Base-by-base conservation (phyloP, 1,284 basidiomycete genomes). In the Phenoliferia sp. region DNA sequence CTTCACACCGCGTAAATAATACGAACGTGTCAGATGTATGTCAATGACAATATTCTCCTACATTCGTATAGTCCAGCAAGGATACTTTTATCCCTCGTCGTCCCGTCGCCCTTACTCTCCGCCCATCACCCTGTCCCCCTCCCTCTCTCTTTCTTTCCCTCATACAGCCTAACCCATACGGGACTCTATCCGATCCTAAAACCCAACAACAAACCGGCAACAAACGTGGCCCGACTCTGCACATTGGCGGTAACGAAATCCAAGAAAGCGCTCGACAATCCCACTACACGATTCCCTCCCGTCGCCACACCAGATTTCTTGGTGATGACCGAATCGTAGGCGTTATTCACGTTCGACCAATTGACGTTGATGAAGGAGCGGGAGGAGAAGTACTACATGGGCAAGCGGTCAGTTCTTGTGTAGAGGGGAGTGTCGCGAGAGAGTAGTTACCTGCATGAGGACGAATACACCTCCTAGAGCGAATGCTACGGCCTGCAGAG, bases 351-450 rank as follows among this genome's bases (percentile, higher is more conserved):
- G 17, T 59, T 59, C 28, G 39, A n/a, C 74, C 74, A 75, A 65
- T 76, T 73, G 67, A 75, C 66, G 33, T 54, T 63, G 68, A 75
- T 69, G 60, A 74, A 63, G 15, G 68, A 68, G 36, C 74, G 72
- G 1, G 75, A 75, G 31, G 74, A 73, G 56, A 75, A 64, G 67
- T 76, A 76, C 73, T 76, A 65, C 17, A n/a, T n/a, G n/a, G n/a
- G n/a, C n/a, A 57, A 39, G n/a, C n/a, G n/a, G n/a, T n/a, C n/a
- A n/a, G n/a, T n/a, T n/a, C n/a, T n/a, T n/a, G n/a, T n/a, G n/a
- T n/a, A n/a, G n/a, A n/a, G n/a, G n/a, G n/a, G n/a, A n/a, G n/a
- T n/a, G n/a, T n/a, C n/a, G n/a, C n/a, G n/a, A n/a, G n/a, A n/a
- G n/a, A n/a, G n/a, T n/a, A n/a, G n/a, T 28, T 10, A 73, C 74